Evolutionary conservation across 768 basidiomycete species (phyloP).

Genomic region (Amanita fuliginea): DNA sequence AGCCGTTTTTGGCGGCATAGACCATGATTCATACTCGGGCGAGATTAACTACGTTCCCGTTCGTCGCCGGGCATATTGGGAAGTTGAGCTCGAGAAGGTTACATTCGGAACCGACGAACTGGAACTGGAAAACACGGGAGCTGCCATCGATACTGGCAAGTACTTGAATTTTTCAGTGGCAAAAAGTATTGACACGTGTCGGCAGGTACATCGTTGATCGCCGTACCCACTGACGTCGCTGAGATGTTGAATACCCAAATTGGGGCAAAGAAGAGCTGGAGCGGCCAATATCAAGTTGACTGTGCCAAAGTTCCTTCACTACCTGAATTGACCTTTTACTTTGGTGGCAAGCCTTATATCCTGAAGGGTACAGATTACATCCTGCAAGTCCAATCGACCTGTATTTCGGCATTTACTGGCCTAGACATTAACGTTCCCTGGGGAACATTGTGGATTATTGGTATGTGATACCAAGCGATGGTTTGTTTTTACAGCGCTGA

Average conservation of each 20-base stretch:
- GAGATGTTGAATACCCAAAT: slow-evolving; percentile 97
- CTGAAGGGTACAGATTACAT: slow-evolving; percentile 83
- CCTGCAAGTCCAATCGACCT: slow-evolving; percentile 82
- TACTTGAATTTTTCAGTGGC: background rate
- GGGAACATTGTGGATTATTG: slow-evolving; percentile 82
- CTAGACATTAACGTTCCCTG: slow-evolving; percentile 82
- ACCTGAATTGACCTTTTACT: slow-evolving; percentile 77
- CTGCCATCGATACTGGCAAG: slow-evolving; percentile 81
- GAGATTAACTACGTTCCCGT: slow-evolving; percentile 80
- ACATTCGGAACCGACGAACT: slow-evolving; percentile 78
- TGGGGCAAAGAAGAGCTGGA: slow-evolving; percentile 91
- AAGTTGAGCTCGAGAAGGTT: slow-evolving; percentile 87
- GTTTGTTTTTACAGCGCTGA: background rate
- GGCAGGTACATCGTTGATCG: slow-evolving; percentile 86
- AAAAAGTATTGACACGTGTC: slow-evolving; percentile 5
- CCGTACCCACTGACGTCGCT: slow-evolving; percentile 85
- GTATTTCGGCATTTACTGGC: slow-evolving; percentile 88
- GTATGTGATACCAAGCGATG: slow-evolving; percentile 26
- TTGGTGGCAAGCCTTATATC: slow-evolving; percentile 69
- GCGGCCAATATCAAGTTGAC: slow-evolving; percentile 88
- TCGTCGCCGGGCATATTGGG: slow-evolving; percentile 95
- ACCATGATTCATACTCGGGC: slow-evolving; percentile 66
- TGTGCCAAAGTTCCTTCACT: slow-evolving; percentile 77
- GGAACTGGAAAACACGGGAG: slow-evolving; percentile 89
- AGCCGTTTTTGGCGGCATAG: slow-evolving; percentile 86